Evolutionary conservation across 345 rosid species (phyloP).

Genomic region (Microthlaspi erraticum): DNA sequence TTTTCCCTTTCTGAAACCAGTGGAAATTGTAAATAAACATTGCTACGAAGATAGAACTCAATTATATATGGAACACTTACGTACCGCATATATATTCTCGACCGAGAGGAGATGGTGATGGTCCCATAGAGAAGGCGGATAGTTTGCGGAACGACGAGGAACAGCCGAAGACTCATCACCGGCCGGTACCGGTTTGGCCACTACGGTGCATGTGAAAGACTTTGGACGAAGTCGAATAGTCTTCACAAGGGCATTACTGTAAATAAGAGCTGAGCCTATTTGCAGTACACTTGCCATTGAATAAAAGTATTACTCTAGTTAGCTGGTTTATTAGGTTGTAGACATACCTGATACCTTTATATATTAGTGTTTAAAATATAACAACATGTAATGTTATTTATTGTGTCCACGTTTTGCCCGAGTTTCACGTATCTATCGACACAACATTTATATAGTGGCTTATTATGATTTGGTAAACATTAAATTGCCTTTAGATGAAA

Average conservation of each 20-base stretch:
- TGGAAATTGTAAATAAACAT: not conserved
- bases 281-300: conserved; percentile 18
- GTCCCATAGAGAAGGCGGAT: conserved; percentile 38
- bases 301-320: not conserved
- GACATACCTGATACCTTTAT: not conserved
- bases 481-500: no score
- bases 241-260: conserved; percentile 8
- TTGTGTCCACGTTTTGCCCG: not conserved
- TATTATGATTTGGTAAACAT: no score
- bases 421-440: not conserved
- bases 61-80: not conserved
- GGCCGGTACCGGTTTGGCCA: not conserved
- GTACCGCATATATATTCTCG: conserved; percentile 24
- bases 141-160: conserved; percentile 40
- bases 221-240: conserved; percentile 13
- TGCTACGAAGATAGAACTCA: not conserved
- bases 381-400: not conserved
- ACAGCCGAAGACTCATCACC: not conserved
- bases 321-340: not conserved
- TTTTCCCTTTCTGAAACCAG: conserved; percentile 21
- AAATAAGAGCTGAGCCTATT: conserved; percentile 1
- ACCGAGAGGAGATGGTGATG: conserved; percentile 24
- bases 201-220: not conserved
- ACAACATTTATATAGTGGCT: no score
- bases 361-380: not conserved